These are phyloP conservation scores for Nicotiana obtusifolia DNA, from an alignment of 257 asterid species.

Conservation along the genomic window DNA sequence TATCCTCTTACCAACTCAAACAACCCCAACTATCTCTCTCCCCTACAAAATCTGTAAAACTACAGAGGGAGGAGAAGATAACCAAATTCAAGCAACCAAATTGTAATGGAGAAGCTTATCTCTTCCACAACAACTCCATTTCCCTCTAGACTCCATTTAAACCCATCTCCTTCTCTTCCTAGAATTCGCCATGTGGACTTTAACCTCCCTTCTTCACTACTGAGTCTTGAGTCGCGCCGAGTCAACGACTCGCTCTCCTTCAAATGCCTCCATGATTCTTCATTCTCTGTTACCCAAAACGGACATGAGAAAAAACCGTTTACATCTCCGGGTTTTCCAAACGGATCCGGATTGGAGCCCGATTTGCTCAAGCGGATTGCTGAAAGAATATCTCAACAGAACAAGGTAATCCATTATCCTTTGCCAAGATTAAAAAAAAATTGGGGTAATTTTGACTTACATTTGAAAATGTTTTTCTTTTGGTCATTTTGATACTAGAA, in stretches of 20 bases:
- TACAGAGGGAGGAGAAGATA: too few relatives aligned
- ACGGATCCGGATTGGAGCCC: conserved; percentile 28
- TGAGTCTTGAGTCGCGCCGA: conserved; percentile 23
- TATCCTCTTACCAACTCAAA: too few relatives aligned
- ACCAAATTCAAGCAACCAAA: too few relatives aligned
- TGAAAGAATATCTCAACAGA: conserved; percentile 22
- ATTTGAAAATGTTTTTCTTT: too few relatives aligned
- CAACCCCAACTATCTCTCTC: too few relatives aligned
- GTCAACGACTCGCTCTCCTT: conserved; percentile 30
- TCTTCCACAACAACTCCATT: conserved; percentile 31
- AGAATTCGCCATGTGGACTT: conserved; percentile 11
- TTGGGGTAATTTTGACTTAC: neutral
- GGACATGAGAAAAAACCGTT: conserved; percentile 11
- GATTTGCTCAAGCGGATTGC: conserved; percentile 24
- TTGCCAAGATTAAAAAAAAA: neutral
- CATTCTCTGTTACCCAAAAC: neutral
- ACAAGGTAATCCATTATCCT: conserved; percentile 30
- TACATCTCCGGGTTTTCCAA: conserved; percentile 20
- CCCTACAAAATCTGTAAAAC: too few relatives aligned
- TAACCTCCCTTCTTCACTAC: conserved; percentile 7
- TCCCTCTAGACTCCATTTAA: conserved; percentile 17
- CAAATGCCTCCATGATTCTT: conserved; percentile 17
- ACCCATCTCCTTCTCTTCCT: conserved; percentile 19
- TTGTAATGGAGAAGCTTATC: conserved; percentile 58
- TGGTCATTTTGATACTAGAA: neutral